A percentile compares a stretch with the other conserved stretches of the same genome.
Evolutionary conservation across 2,329 filamentous ascomycete genomes (phyloP).

Genomic region (Sporothrix brunneoviolacea): DNA sequence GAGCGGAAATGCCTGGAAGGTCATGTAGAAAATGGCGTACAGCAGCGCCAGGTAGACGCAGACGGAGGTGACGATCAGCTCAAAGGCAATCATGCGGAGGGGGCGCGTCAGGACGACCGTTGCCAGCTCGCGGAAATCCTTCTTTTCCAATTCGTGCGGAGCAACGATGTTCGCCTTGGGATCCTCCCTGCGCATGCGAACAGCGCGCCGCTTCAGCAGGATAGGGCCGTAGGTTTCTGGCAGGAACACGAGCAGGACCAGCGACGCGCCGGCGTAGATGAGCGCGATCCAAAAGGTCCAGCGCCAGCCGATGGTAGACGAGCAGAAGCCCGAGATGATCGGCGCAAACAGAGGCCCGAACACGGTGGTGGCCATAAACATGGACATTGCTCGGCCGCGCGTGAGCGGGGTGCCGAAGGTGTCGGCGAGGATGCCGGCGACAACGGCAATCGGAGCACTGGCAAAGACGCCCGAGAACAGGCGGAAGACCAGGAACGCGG

Average conservation of each 20-base stretch:
- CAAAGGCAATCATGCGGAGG: conserved; percentile 62
- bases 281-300: conserved; percentile 67
- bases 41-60: conserved; percentile 65
- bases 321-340: conserved; percentile 56
- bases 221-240: conserved; percentile 59
- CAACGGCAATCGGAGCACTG: conserved; percentile 54
- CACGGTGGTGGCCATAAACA: conserved; percentile 54
- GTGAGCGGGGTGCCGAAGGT: conserved; percentile 51
- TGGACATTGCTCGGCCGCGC: conserved; percentile 53
- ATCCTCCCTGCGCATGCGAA: conserved; percentile 48
- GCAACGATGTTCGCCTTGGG: conserved; percentile 44
- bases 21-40: conserved; percentile 64
- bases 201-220: conserved; percentile 50
- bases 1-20: conserved; percentile 67
- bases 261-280: conserved; percentile 58
- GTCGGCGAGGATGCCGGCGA: conserved; percentile 60
- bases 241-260: conserved; percentile 54
- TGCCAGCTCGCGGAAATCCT: conserved; percentile 51
- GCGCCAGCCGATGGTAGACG: conserved; percentile 54
- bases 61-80: conserved; percentile 65
- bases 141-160: conserved; percentile 56
- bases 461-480: conserved; percentile 46
- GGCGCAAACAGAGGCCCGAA: conserved; percentile 62
- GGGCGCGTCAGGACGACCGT: conserved; percentile 66
- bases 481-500: conserved; percentile 47